Base-by-base conservation (phyloP, 179 eudicot genomes). In the Beta lomatogona region DNA sequence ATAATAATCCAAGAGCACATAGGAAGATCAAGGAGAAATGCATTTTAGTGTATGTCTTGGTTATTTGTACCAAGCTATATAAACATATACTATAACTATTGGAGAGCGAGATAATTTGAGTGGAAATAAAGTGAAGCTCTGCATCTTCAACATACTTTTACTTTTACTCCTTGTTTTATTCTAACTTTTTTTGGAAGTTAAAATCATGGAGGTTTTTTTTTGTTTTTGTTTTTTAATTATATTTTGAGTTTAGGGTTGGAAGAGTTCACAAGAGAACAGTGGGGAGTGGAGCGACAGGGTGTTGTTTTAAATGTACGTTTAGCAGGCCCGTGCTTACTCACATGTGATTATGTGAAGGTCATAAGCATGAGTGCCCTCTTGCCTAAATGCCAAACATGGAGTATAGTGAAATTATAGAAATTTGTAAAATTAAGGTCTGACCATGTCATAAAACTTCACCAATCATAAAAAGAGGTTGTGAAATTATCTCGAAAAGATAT, bases 241-340 rank as follows among this genome's bases (percentile, higher is more conserved):
- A 36, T 36, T 36, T 7, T n/a, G 53, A 16, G 16, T 25, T 16
- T 1, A 4, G 54, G 19, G 50, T 12, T 9, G 41, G 18, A 10
- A 11, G 67, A 60, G 75, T 55, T 85, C 85, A 86, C 86, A 83
- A 57, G 86, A 78, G 54, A 81, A 83, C 64, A 83, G 80, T 79
- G 79, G 77, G 77, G 52, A 73, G 19, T 73, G 63, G 77, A 73
- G 59, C 4, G 76, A n/a, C 61, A 73, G 61, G 36, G 21, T 1
- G 9, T n/a, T 5, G 52, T 50, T 46, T 72, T 4, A 13, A 19
- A 19, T 72, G 22, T 44, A 18, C 10, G 9, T 19, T 61, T 3
- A 12, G 59, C 76, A 75, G 25, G 75, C 76, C 79, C 83, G 75
- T 77, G 82, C 52, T 66, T 75, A 46, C 55, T 86, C 81, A 48